Evolutionary conservation across 257 asterid species (phyloP).

Genomic region (Nicotiana noctiflora): DNA sequence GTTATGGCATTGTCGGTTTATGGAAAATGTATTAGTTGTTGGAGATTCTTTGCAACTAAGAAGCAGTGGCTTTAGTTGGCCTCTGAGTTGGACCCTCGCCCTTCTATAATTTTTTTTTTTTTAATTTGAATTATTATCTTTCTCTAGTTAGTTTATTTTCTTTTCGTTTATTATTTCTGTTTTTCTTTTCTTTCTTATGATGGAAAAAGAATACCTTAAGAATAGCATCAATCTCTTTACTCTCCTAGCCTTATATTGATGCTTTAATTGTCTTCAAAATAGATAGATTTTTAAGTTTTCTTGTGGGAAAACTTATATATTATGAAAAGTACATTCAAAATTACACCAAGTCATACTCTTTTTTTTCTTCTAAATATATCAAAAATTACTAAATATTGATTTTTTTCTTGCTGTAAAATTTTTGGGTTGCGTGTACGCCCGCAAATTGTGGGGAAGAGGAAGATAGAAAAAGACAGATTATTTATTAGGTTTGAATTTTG

Average conservation of each 20-base stretch:
- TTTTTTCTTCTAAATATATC: neutral
- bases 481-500: neutral
- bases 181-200: neutral
- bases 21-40: neutral
- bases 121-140: neutral
- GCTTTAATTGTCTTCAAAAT: neutral
- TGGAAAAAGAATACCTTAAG: neutral
- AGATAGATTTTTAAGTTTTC: neutral
- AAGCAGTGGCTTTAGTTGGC: neutral
- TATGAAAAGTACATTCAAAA: neutral
- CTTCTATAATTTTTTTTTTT: neutral
- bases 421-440: neutral
- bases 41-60: neutral
- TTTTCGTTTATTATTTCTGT: too few relatives aligned
- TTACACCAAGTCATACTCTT: neutral
- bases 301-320: neutral
- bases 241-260: neutral
- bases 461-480: neutral
- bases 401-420: neutral
- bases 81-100: neutral
- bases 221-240: neutral
- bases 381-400: neutral
- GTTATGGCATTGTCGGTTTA: conserved; percentile 3
- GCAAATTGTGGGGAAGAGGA: conserved; percentile 1
- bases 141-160: neutral